Conservation (phyloP, 2,329 filamentous ascomycete species). For the Scedosporium dehoogii region DNA sequence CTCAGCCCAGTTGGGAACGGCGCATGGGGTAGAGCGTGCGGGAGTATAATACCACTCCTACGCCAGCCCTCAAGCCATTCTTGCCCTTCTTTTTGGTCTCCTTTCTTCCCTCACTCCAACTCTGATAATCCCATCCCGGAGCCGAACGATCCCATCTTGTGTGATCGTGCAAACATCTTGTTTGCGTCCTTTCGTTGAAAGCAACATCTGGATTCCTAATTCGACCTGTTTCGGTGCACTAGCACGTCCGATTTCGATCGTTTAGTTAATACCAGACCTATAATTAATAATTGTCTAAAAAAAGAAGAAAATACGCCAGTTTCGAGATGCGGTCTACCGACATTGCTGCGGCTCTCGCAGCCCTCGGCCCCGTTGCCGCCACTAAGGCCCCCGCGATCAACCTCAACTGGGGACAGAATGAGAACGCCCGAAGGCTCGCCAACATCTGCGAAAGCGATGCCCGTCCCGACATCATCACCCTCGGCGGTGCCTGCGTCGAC, state of each 20-base stretch:
- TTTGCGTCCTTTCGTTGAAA: conserved; percentile 15
- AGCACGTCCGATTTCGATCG: not conserved
- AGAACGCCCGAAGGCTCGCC: conserved; percentile 17
- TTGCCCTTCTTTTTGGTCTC: conserved; percentile 1
- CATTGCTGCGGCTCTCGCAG: conserved; percentile 9
- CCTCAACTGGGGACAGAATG: conserved; percentile 30
- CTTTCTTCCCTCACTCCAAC: conserved; percentile 3
- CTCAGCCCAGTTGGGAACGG: not conserved
- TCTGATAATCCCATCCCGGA: not conserved
- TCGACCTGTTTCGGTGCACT: not conserved
- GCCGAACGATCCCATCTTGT: not conserved
- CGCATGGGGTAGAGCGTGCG: not conserved
- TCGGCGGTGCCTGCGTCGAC: conserved; percentile 27
- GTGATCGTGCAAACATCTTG: conserved; percentile 12
- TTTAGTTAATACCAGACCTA: not conserved
- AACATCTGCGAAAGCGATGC: conserved; percentile 23
- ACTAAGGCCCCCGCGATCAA: conserved; percentile 23
- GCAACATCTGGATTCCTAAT: not conserved
- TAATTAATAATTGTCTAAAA: not conserved
- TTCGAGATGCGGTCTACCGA: conserved; percentile 6
- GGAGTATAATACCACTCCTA: not conserved
- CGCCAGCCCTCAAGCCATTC: not conserved
- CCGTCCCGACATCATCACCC: conserved; percentile 25
- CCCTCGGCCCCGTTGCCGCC: conserved; percentile 15
- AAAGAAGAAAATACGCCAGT: not conserved